These are phyloP conservation scores for Cladobotryum mycophilum DNA, from an alignment of 2,329 filamentous ascomycete genomes.

Conservation along the genomic window DNA sequence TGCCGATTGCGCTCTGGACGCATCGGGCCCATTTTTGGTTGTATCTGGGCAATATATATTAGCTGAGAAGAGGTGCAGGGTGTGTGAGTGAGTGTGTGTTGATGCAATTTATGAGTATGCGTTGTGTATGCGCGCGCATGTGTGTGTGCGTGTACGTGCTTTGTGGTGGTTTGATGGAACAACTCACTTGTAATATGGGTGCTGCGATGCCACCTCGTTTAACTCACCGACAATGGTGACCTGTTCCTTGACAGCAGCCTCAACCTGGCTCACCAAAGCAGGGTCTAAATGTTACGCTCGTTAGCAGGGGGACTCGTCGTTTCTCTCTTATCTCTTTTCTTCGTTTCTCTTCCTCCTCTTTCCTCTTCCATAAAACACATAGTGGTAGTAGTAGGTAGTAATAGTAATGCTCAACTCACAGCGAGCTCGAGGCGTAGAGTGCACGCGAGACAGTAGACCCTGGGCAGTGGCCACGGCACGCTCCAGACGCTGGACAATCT, in stretches of 20 bases:
- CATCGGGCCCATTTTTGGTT: conserved; percentile 80
- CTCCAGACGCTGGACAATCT: conserved; percentile 75
- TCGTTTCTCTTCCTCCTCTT: not conserved
- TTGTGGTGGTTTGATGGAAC: too few relatives aligned
- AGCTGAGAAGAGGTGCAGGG: conserved; percentile 14
- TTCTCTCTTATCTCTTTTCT: conserved; percentile 5
- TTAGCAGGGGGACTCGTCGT: not conserved
- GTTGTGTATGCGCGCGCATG: too few relatives aligned
- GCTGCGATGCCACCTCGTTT: conserved; percentile 66
- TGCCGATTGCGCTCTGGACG: conserved; percentile 69
- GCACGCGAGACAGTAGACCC: conserved; percentile 78
- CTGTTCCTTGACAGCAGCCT: conserved; percentile 66
- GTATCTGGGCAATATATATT: conserved; percentile 43
- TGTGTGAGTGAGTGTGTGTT: not conserved
- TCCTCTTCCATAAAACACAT: not conserved
- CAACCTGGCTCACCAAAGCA: conserved; percentile 61
- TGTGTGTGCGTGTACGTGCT: too few relatives aligned
- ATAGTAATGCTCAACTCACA: conserved; percentile 33
- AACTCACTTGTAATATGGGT: conserved; percentile 88
- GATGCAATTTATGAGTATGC: too few relatives aligned
- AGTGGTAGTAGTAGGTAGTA: too few relatives aligned
- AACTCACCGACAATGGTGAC: conserved; percentile 65
- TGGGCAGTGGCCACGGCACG: conserved; percentile 76
- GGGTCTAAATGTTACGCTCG: conserved; percentile 39
- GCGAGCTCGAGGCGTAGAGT: conserved; percentile 68